Conservation (phyloP, 2,329 filamentous ascomycete genomes). For the Arthrinium puccinioides region DNA sequence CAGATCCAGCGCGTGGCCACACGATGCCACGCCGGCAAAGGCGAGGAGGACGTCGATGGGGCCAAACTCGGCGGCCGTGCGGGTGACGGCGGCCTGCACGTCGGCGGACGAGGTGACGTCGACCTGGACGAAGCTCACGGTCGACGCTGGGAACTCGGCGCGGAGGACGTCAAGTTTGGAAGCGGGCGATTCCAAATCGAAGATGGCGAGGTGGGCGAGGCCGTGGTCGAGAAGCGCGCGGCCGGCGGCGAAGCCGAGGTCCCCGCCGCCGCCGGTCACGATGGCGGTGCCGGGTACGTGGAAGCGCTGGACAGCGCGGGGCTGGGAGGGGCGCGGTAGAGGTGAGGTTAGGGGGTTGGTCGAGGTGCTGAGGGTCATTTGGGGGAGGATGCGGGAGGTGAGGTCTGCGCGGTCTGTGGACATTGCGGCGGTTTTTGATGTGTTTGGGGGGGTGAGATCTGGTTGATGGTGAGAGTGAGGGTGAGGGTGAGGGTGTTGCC, state of each 20-base stretch:
- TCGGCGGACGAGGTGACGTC: constrained; percentile 36
- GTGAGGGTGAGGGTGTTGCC: too few species aligned
- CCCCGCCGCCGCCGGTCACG: constrained; percentile 64
- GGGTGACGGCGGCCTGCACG: constrained; percentile 22
- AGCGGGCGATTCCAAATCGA: constrained; percentile 46
- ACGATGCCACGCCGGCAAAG: constrained; percentile 33
- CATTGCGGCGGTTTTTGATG: too few species aligned
- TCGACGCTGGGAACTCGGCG: constrained; percentile 42
- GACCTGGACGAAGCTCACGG: constrained; percentile 40
- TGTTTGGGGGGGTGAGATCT: too few species aligned
- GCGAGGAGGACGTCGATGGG: constrained; percentile 33
- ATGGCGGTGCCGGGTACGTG: constrained; percentile 21
- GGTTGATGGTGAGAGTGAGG: too few species aligned
- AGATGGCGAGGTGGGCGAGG: constrained; percentile 47
- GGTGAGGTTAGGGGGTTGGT: constrained; percentile 4
- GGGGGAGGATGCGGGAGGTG: constrained; percentile 3
- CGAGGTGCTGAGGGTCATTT: constrained; percentile 3
- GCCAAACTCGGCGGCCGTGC: constrained; percentile 23
- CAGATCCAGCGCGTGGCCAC: constrained; percentile 39
- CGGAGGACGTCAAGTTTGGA: constrained; percentile 37
- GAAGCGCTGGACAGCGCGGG: constrained; percentile 20
- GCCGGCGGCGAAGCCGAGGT: constrained; percentile 49
- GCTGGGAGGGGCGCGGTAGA: background rate
- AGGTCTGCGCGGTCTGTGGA: constrained; percentile 5
- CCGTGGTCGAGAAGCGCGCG: constrained; percentile 64